Percentiles rank a stretch among this genome's conserved stretches.
phyloP scores from a whole-genome alignment of 2,329 filamentous ascomycete species.

The Allantophomopsis cytisporea region DNA sequence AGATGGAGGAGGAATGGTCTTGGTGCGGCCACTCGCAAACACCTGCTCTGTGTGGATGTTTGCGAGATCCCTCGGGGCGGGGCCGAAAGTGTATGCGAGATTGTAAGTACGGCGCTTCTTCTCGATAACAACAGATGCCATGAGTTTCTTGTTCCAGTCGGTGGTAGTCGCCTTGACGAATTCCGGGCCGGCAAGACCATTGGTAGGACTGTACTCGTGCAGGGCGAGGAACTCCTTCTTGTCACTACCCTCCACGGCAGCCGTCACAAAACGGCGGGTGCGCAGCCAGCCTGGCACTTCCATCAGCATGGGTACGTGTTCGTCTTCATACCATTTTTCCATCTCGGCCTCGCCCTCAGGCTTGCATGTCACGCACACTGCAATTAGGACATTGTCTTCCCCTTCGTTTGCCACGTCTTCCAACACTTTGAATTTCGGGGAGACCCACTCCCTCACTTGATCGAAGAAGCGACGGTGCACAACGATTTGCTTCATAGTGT shows the following conservation, averaged over 20 bases:
- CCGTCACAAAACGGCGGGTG: slow-evolving; percentile 56
- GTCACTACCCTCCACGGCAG: slow-evolving; percentile 42
- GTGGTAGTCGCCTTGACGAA: slow-evolving; percentile 50
- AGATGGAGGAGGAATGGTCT: slow-evolving; percentile 18
- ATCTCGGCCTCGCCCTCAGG: slow-evolving; percentile 40
- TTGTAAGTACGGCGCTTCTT: slow-evolving; percentile 49
- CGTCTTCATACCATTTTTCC: slow-evolving; percentile 58
- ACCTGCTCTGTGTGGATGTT: slow-evolving; percentile 30
- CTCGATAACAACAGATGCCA: slow-evolving; percentile 39
- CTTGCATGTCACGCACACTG: slow-evolving; percentile 43
- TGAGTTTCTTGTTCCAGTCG: slow-evolving; percentile 44
- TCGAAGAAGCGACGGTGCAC: slow-evolving; percentile 64
- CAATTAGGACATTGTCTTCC: slow-evolving; percentile 45
- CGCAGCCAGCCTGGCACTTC: slow-evolving; percentile 71
- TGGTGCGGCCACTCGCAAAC: slow-evolving; percentile 7
- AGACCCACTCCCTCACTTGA: slow-evolving; percentile 40
- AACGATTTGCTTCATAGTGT: slow-evolving; percentile 49
- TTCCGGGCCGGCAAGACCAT: slow-evolving; percentile 52
- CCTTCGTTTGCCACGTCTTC: slow-evolving; percentile 47
- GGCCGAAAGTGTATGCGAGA: slow-evolving; percentile 70
- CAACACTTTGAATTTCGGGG: slow-evolving; percentile 40
- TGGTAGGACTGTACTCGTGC: slow-evolving; percentile 57
- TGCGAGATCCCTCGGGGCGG: slow-evolving; percentile 55
- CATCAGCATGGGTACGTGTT: slow-evolving; percentile 58
- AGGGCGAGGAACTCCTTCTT: slow-evolving; percentile 48